Evolutionary conservation across 192 early-diverging fungal species (phyloP), one percentile per base, ranked within the genome.

Genomic region (Spinellus fusiger): DNA sequence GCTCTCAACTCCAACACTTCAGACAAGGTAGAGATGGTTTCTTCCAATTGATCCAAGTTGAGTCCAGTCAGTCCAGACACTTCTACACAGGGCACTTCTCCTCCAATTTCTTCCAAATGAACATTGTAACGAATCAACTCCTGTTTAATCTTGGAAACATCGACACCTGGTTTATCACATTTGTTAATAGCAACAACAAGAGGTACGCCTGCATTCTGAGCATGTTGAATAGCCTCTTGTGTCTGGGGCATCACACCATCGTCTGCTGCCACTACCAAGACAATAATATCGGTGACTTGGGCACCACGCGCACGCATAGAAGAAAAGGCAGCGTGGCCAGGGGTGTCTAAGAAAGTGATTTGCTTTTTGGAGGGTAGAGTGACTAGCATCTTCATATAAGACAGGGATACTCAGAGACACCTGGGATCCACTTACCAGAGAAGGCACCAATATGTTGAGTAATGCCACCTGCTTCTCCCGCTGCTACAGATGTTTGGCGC

Each of bases 231-330:
- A 7, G 96, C 94, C 71, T 98, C 96, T 7, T 89, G 76, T 1
- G 96, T 98, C 70, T 98, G 96, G 1, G 96, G 96, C 96, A 96
- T 98, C 26, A 98, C 89, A 4, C 96, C 96, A 71, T 96, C 96
- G 66, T 96, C 96, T 8, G 93, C 96, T 4, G 94, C 94, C 0
- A 98, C 96, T 0, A 98, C 94, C n/a, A 98, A 76, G 4, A 98
- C 87, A 6, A 95, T 91, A 58, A 98, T 95, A 66, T 98, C 96
- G 0, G 96, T 98, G 13, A 87, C 87, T 46, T 92, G 77, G 20
- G 96, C 93, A 23, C 96, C 96, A 47, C 96, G 85, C n/a, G 81
- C 82, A 13, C 96, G 79, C 96, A 98, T 98, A 7, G 89, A 87
- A 23, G 87, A 86, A 62, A 96, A 98, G 23, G 94, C 96, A 0